Evolutionary conservation across 768 basidiomycete species (phyloP), one percentile per base, ranked within the genome.

Genomic region (Rhodotorula kratochvilovae): DNA sequence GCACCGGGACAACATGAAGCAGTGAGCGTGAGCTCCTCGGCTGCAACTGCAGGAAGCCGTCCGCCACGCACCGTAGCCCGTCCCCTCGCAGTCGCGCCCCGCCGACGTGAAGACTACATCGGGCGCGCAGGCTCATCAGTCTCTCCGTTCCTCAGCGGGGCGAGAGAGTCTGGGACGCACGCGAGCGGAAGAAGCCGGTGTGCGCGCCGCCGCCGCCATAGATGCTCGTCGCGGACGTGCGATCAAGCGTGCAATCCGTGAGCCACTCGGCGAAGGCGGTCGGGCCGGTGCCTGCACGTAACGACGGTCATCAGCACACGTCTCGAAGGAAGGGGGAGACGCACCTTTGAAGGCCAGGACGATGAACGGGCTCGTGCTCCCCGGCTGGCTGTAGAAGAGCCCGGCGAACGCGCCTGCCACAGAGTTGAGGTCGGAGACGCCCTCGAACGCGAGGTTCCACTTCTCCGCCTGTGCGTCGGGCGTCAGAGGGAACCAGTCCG

Each of bases 341-440:
- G 12, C 16, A 64, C 68, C 71, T 39, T 72, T 72, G 67, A 72
- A 68, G 45, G 33, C 25, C 54, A 72, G 59, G 27, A 58, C 66
- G 58, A 72, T 65, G 63, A 68, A 72, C 19, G 71, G 71, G 19
- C 36, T 19, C 10, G 25, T 43, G 11, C 25, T 27, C 10, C 23
- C 21, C 29, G 36, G 21, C n/a, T 53, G 29, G 6, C 58, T 56
- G 63, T 45, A 68, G 42, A 72, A 72, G 39, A 72, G 57, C 27
- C 31, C 36, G 13, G 66, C 66, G n/a, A 68, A 72, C 0, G 67
- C 54, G 0, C 66, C 66, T 13, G 50, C 53, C 42, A 55, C 33
- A 13, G 42, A 65, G 17, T 54, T n/a, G 25, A 72, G 54, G 21
- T 72, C 71, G 2, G 45, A 50, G 4, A 72, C 54, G 29, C 66